Evolutionary conservation across 2,329 filamentous ascomycete genomes (phyloP).

Genomic region (Fusarium duplospermum): DNA sequence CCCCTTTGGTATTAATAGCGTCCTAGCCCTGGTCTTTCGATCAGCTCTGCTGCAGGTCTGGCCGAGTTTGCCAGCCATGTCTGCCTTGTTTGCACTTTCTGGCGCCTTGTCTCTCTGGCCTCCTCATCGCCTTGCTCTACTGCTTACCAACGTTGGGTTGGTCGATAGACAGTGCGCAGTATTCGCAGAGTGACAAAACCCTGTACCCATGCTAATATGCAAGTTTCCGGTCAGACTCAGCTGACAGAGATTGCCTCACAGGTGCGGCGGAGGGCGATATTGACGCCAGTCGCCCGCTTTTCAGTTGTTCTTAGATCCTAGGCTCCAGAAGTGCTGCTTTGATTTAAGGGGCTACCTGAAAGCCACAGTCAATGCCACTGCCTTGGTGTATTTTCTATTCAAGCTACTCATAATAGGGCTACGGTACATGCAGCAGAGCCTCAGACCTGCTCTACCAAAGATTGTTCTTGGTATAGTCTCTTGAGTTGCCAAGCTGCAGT

Average conservation of each 20-base stretch:
- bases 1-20: background rate
- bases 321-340: slow-evolving; percentile 9
- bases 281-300: slow-evolving; percentile 10
- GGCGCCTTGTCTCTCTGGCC: background rate
- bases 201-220: slow-evolving; percentile 3
- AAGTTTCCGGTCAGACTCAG: background rate
- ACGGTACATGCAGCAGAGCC: background rate
- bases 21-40: background rate
- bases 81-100: background rate
- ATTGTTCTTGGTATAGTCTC: background rate
- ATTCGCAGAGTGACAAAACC: slow-evolving; percentile 18
- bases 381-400: background rate
- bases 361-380: background rate
- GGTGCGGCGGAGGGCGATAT: background rate
- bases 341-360: background rate
- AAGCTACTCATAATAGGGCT: background rate
- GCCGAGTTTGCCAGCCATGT: background rate
- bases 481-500: background rate
- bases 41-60: background rate
- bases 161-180: slow-evolving; percentile 18
- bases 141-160: background rate
- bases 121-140: background rate
- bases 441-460: background rate
- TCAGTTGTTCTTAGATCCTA: slow-evolving; percentile 5
- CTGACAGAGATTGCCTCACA: slow-evolving; percentile 13